Evolutionary conservation across 306 rosid species (phyloP).

Genomic region (Cucurbita moschata): DNA sequence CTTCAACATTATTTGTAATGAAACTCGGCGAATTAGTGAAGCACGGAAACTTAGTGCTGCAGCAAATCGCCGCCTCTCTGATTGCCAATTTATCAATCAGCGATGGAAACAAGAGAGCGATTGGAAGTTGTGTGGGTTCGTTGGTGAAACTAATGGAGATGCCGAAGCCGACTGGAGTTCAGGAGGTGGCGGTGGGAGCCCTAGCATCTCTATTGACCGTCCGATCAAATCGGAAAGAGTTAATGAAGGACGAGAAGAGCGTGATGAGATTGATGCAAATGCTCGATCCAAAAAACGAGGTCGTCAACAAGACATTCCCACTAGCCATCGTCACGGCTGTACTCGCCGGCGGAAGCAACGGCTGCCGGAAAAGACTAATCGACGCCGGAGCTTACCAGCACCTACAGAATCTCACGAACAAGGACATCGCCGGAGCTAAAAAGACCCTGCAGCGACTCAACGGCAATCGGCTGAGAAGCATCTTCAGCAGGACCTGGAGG

Average conservation of each 20-base stretch:
- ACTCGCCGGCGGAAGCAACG: constrained; percentile 29
- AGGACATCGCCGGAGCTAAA: constrained; percentile 36
- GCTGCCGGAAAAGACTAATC: constrained; percentile 26
- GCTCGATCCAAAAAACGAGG: constrained; percentile 30
- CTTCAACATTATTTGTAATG: constrained; percentile 27
- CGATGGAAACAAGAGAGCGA: constrained; percentile 46
- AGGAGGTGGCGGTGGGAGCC: constrained; percentile 31
- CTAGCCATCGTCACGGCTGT: constrained; percentile 22
- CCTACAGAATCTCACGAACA: constrained; percentile 26
- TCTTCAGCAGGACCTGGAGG: constrained; percentile 38
- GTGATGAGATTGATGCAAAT: constrained; percentile 35
- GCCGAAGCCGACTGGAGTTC: constrained; percentile 41
- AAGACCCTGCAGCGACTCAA: constrained; percentile 36
- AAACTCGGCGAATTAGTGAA: constrained; percentile 33
- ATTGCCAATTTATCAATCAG: constrained; percentile 18
- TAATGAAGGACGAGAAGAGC: constrained; percentile 42
- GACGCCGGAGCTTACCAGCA: constrained; percentile 33
- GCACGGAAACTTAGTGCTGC: constrained; percentile 24
- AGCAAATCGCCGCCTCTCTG: constrained; percentile 33
- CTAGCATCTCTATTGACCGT: constrained; percentile 25
- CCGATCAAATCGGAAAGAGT: constrained; percentile 39
- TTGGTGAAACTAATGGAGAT: constrained; percentile 43
- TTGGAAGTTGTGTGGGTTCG: constrained; percentile 32
- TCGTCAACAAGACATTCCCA: constrained; percentile 16
- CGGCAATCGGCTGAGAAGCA: constrained; percentile 29